These are phyloP conservation scores for Colletotrichum endophyticum DNA, from an alignment of 2,329 filamentous ascomycete species.

Conservation along the genomic window DNA sequence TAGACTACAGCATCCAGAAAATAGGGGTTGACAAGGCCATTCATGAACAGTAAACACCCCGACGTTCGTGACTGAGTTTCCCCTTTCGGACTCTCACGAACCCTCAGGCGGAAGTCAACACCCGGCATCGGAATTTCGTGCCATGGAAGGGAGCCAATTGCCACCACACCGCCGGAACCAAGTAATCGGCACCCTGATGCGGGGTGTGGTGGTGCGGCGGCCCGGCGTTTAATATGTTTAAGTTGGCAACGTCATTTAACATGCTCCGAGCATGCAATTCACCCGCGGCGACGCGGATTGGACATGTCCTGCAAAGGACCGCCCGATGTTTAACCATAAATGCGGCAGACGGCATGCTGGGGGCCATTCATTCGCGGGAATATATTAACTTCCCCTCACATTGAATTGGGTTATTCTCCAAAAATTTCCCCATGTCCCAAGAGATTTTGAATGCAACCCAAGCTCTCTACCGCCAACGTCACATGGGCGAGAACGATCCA, in stretches of 20 bases:
- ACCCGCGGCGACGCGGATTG: background rate
- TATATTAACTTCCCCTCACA: background rate
- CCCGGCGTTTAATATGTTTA: background rate
- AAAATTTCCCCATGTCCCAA: conserved; percentile 1
- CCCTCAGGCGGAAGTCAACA: background rate
- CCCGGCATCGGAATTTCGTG: background rate
- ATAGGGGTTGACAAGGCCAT: background rate
- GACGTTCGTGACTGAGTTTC: background rate
- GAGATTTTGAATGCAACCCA: conserved; percentile 10
- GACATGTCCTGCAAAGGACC: background rate
- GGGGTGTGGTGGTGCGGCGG: conserved; percentile 4
- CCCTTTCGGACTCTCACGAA: background rate
- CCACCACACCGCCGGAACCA: background rate
- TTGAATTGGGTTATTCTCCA: background rate
- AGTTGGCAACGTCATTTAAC: conserved; percentile 1
- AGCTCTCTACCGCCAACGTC: background rate
- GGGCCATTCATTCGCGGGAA: background rate
- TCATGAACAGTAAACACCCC: background rate
- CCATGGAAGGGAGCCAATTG: background rate
- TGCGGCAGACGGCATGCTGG: background rate
- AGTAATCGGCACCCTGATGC: conserved; percentile 3
- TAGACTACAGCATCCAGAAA: background rate
- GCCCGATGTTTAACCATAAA: background rate
- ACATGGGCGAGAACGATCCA: background rate
- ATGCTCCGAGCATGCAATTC: background rate